These are phyloP conservation scores for Boletus coccyginus DNA, from an alignment of 768 basidiomycete genomes.

Conservation along the genomic window DNA sequence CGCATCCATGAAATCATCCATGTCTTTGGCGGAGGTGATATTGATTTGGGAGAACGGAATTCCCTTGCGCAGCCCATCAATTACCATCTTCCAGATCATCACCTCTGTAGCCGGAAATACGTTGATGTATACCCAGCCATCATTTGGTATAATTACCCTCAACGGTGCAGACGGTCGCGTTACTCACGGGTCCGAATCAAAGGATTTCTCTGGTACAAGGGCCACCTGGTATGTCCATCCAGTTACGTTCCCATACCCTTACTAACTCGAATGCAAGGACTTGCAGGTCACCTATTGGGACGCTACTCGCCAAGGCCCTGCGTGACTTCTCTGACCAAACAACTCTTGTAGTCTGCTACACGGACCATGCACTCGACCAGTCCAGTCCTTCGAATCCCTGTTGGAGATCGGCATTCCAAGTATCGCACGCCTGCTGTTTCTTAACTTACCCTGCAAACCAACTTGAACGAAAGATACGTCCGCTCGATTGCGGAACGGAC, in stretches of 20 bases:
- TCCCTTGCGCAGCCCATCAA: constrained; percentile 8
- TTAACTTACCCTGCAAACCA: constrained; percentile 42
- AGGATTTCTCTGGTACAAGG: constrained; percentile 59
- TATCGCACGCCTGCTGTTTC: constrained; percentile 52
- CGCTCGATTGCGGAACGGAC: constrained; percentile 37
- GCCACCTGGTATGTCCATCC: constrained; percentile 52
- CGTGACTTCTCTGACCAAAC: constrained; percentile 44
- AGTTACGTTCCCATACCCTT: neutral
- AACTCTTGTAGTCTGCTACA: constrained; percentile 68
- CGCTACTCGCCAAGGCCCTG: constrained; percentile 56
- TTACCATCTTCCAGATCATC: constrained; percentile 23
- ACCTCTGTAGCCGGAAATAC: constrained; percentile 31
- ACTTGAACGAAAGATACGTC: constrained; percentile 8
- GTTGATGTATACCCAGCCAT: constrained; percentile 36
- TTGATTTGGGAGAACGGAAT: constrained; percentile 47
- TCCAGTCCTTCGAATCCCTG: constrained; percentile 58
- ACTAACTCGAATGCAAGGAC: constrained; percentile 44
- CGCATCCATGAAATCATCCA: neutral
- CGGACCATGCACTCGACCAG: constrained; percentile 65
- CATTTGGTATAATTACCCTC: constrained; percentile 41
- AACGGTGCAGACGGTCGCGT: constrained; percentile 46
- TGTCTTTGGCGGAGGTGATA: constrained; percentile 43
- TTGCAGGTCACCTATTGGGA: constrained; percentile 71
- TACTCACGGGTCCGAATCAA: constrained; percentile 55
- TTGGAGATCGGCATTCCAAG: constrained; percentile 53